Base-by-base conservation (phyloP, 2,329 filamentous ascomycete species). In the Paramyrothecium sp. region DNA sequence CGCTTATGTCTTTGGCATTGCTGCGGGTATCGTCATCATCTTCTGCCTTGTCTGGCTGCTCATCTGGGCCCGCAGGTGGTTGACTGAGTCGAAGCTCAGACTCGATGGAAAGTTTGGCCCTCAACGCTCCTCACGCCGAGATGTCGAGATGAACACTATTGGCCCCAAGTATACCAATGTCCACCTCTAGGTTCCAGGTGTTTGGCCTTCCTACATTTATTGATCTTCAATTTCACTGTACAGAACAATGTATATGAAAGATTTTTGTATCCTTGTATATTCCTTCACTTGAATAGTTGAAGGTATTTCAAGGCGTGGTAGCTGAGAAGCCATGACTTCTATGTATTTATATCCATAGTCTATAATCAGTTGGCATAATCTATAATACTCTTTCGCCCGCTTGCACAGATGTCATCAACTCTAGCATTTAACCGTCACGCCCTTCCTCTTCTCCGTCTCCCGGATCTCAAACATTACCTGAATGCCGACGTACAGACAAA, bases 391-490 rank as follows among this genome's bases (percentile, higher is more conserved):
- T 30, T 30, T 10, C 26, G 10, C 26, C 26, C 26, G 26, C 26
- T 30, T 30, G 26, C 26, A 10, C 26, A 30, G 26, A 4, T 4
- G 3, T 49, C 5, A 26, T 51, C 20, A n/a, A 46, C 22, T 60
- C 58, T 73, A 96, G 72, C 92, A 98, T 76, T 91, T 97, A 73
- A 97, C 72, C 64, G 85, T 82, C 58, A 97, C 89, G 1, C 95
- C 95, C 64, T 85, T 86, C 65, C 94, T 84, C 74, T 87, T 85
- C 79, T 99, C 95, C 47, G 83, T 81, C 77, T 97, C 91, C 54
- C 95, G 82, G 64, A 96, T 84, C 78, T 99, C 95, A 78, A 98
- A 97, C 95, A 99, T 99, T 68, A 97, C 78, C 76, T 98, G 94
- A 47, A 90, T 84, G 23, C 89, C 93, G 1, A 93, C 86, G 70